Base-by-base conservation (phyloP, 441 rosid genomes). In the Mallotus japonicus region DNA sequence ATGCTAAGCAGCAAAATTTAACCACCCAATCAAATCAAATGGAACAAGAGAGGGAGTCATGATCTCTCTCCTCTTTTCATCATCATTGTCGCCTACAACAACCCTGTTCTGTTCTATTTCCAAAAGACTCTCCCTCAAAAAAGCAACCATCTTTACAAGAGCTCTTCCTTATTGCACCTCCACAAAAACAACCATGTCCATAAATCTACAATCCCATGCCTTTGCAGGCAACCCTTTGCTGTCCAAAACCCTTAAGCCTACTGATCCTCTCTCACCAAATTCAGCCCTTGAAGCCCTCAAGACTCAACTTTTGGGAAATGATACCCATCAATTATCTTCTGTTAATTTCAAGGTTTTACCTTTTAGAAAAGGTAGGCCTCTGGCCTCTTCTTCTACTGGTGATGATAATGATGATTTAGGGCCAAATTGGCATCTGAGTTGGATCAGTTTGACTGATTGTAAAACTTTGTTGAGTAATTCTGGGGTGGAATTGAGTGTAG, bases 221-320 rank as follows among this genome's bases (percentile, higher is more conserved):
- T 95, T 90, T 73, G 96, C 99, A 0, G 95, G 95, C 82, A 91
- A 91, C 66, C 95, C 91, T 5, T 65, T 90, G 20, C 77, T 74
- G 54, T 79, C 85, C 73, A 87, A 71, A 78, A 88, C 93, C 71
- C 92, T 90, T 6, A 91, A 92, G 68, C 50, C 88, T 11, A 46
- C 76, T 51, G 88, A 88, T 70, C 87, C 88, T 0, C 80, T 90
- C 49, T 88, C 98, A 9, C 91, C 92, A 0, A 59, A 83, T 57
- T 81, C 80, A 6, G 92, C 98, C 61, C 85, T 87, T 17, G 95
- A 95, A 70, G 84, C 91, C 62, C 91, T 92, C 70, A 90, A 86
- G 79, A n/a, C 79, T 74, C 87, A 77, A 19, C 87, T 92, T 71
- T 76, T 89, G 16, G 87, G 75, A 15, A 8, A 19, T 16, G 77